Evolutionary conservation across 352 stramenopile species (phyloP).

Genomic region (Globisporangium radiosum): DNA sequence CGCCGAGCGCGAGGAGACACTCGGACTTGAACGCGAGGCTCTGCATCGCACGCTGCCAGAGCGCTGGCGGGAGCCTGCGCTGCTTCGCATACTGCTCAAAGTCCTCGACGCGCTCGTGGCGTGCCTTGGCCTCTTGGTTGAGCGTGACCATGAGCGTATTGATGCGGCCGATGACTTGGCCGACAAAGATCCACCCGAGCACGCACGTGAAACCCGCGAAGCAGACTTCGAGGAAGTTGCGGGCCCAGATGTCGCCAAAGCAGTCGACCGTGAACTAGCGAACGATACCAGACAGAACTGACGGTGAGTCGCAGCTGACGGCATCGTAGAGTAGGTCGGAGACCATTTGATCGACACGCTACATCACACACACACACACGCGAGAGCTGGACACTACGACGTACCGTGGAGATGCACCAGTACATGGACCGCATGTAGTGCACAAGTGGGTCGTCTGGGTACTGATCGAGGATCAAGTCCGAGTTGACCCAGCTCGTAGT

Average conservation of each 20-base stretch:
- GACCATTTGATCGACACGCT: background rate
- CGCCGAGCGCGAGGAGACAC: constrained; percentile 32
- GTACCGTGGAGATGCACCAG: constrained; percentile 64
- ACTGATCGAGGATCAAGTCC: constrained; percentile 44
- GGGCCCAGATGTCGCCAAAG: constrained; percentile 61
- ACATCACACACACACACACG: background rate
- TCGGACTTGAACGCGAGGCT: constrained; percentile 49
- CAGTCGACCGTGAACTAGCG: constrained; percentile 69
- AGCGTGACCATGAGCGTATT: constrained; percentile 65
- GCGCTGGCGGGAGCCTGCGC: constrained; percentile 25
- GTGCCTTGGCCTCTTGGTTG: constrained; percentile 48
- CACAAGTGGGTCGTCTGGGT: constrained; percentile 37
- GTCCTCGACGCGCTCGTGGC: constrained; percentile 41
- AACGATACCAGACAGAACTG: too few species aligned
- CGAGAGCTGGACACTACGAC: background rate
- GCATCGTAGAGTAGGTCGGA: background rate
- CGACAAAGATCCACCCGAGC: constrained; percentile 72
- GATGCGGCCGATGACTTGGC: constrained; percentile 63
- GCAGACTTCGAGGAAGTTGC: constrained; percentile 54
- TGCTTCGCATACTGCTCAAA: constrained; percentile 70
- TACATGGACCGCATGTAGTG: constrained; percentile 79
- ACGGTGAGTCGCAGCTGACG: too few species aligned
- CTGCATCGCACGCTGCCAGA: constrained; percentile 43
- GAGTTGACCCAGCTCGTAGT: constrained; percentile 48
- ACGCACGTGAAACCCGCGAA: constrained; percentile 61